These are phyloP conservation scores for Candida ascalaphidarum DNA, from an alignment of 805 yeast species.

Conservation along the genomic window DNA sequence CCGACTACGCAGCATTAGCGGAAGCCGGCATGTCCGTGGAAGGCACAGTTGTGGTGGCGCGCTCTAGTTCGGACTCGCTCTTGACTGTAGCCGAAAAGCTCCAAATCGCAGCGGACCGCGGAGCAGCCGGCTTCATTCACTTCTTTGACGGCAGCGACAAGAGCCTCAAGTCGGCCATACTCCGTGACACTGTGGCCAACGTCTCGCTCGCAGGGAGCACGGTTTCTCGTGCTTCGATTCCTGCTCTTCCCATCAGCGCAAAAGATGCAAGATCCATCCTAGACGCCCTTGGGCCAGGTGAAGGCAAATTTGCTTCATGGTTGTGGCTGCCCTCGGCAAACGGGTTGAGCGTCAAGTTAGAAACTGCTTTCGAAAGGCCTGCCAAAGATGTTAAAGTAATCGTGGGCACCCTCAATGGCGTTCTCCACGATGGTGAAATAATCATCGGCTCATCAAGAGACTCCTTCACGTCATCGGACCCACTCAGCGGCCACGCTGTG, in stretches of 20 bases:
- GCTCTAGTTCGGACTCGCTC: no score
- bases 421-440: constrained; percentile 30
- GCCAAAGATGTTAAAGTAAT: constrained; percentile 10
- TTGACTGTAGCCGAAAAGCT: constrained; percentile 15
- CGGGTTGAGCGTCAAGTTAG: no score
- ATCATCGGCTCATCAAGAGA: constrained; percentile 34
- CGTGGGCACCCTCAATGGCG: constrained; percentile 24
- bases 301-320: constrained; percentile 6
- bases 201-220: constrained; percentile 3
- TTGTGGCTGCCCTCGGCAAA: no score
- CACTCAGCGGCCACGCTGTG: constrained; percentile 31
- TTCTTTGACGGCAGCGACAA: constrained; percentile 9
- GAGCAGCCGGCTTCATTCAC: constrained; percentile 17
- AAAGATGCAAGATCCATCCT: constrained; percentile 18
- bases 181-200: constrained; percentile 11
- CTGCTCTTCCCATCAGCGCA: constrained; percentile 19
- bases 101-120: constrained; percentile 14
- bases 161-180: constrained; percentile 6
- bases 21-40: constrained; percentile 10
- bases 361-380: constrained; percentile 4
- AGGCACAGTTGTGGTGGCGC: constrained; percentile 22
- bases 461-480: constrained; percentile 25
- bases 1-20: constrained; percentile 17
- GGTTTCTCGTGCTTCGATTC: constrained; percentile 8
- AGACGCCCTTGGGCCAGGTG: constrained; percentile 10